Conservation (phyloP, 345 rosid genomes). For the Dipteronia dyeriana region DNA sequence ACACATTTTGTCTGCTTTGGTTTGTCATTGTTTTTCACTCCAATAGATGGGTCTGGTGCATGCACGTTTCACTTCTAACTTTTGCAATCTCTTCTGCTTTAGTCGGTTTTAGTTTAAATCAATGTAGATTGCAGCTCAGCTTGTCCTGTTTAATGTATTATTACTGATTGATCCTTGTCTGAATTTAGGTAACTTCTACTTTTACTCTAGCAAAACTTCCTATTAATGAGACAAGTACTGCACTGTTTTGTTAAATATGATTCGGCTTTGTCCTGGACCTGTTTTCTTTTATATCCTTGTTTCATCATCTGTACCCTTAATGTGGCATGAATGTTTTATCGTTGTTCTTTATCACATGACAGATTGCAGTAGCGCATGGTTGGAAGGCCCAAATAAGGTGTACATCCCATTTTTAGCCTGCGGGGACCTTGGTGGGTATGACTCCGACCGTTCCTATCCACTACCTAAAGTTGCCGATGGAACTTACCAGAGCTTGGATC, state of each 20-base stretch:
- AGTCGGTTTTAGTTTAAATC: neutral
- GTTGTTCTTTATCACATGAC: slow-evolving; percentile 14
- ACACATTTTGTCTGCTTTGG: neutral
- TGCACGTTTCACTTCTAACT: neutral
- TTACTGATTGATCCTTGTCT: slow-evolving; percentile 1
- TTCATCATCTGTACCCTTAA: neutral
- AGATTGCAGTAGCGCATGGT: slow-evolving; percentile 94
- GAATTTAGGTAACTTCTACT: neutral
- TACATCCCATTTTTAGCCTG: slow-evolving; percentile 92
- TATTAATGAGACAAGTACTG: neutral
- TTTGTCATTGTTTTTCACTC: neutral
- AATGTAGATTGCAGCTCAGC: neutral
- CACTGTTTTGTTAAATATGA: neutral
- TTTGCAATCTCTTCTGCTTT: neutral
- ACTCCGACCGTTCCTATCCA: slow-evolving; percentile 93
- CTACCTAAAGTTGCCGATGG: slow-evolving; percentile 76
- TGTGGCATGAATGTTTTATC: neutral
- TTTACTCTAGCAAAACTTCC: neutral
- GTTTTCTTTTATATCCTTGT: neutral
- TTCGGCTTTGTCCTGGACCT: neutral
- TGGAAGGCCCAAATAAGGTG: slow-evolving; percentile 91
- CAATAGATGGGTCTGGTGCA: neutral
- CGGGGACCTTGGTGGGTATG: slow-evolving; percentile 84
- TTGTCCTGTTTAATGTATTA: neutral
- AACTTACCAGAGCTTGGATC: slow-evolving; percentile 77